Evolutionary conservation across 192 early-diverging fungal species (phyloP).

Genomic region (Podila verticillata): DNA sequence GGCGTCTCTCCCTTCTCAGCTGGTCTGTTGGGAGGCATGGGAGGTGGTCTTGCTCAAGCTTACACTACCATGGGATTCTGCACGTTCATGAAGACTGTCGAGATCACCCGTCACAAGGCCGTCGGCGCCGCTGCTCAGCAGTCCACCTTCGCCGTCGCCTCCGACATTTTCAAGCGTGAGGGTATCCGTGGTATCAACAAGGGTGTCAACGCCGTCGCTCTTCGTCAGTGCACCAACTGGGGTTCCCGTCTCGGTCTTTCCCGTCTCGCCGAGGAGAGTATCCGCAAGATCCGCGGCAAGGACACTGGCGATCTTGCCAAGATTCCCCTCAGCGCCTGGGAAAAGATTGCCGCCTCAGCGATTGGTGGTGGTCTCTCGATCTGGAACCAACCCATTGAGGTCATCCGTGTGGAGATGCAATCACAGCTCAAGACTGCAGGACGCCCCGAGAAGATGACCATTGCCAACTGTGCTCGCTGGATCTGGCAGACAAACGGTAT

Average conservation of each 20-base stretch:
- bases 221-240: constrained; percentile 99
- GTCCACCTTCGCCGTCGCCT: constrained; percentile 87
- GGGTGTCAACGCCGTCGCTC: constrained; percentile 97
- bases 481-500: constrained; percentile 94
- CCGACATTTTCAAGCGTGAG: constrained; percentile 91
- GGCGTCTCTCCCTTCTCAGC: constrained; percentile 70
- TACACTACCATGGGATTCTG: constrained; percentile 99
- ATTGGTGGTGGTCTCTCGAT: constrained; percentile 92
- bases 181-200: constrained; percentile 98
- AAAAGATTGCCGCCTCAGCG: constrained; percentile 81
- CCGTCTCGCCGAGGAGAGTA: constrained; percentile 76
- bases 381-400: constrained; percentile 99
- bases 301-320: constrained; percentile 42
- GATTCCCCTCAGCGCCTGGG: constrained; percentile 56
- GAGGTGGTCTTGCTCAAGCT: constrained; percentile 93
- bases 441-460: constrained; percentile 93
- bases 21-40: constrained; percentile 95
- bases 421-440: constrained; percentile 87
- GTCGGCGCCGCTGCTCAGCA: constrained; percentile 60
- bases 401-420: constrained; percentile 99
- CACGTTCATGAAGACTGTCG: constrained; percentile 99
- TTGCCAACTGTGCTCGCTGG: constrained; percentile 82
- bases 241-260: constrained; percentile 94
- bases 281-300: constrained; percentile 66
- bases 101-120: constrained; percentile 95